Base-by-base conservation (phyloP, 768 basidiomycete species). In the Boletus vermiculosoides region DNA sequence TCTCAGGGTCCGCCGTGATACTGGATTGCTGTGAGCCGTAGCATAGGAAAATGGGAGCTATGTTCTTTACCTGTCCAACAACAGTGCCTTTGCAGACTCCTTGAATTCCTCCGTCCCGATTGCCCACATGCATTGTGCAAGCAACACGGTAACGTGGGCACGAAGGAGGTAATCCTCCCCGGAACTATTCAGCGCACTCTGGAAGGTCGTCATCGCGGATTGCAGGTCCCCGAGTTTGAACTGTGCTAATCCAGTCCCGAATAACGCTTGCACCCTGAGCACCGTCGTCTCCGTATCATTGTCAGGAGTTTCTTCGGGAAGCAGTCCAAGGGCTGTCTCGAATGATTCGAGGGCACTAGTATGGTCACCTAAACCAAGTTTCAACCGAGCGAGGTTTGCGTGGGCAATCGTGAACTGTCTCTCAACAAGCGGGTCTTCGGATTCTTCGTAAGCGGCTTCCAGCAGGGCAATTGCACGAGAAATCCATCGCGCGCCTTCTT, bases 391-490 rank as follows among this genome's bases (percentile, higher is more conserved):
- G 9, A 93, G 75, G 56, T 90, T 96, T 23, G 83, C 76, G 59
- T 94, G 90, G 0, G 94, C 91, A 39, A 94, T 83, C 6, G 82
- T 84, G 66, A 88, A 99, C 52, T 83, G 86, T 49, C 78, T 75
- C 71, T 98, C 97, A 12, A 92, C 83, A 23, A 77, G 74, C 1
- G 86, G 72, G 52, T 92, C 88, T 71, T 99, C 97, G 15, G 82
- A 83, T 52, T 88, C 85, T 69, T 99, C 97, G 73, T 97, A 99
- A 28, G 82, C 80, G 2, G 83, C 80, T 71, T 98, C 96, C n/a
- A 98, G 75, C 11, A 94, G 77, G 4, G 71, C 57, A 15, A 92
- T 90, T 1, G 89, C 85, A 30, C 78, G 79, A 34, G 77, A 71
- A 40, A 94, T 77, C 34, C 84, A 74, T 25, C 76, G 72, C 16